Conservation (phyloP, 108 stramenopile genomes). For the Cyclotella sp. region DNA sequence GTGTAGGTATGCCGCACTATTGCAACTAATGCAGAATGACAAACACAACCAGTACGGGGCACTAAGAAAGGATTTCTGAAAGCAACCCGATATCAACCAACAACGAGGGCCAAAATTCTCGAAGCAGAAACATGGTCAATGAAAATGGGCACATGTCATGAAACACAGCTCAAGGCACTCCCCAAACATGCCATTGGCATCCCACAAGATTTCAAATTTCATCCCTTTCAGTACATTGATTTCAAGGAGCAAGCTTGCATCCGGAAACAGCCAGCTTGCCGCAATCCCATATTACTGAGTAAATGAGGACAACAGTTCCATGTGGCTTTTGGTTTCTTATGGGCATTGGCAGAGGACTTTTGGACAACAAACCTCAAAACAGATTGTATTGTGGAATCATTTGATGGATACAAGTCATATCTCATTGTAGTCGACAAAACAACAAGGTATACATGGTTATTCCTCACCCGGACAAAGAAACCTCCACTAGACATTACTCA, state of each 20-base stretch:
- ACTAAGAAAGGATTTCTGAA: neutral
- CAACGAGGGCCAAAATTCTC: neutral
- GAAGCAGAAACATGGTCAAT: neutral
- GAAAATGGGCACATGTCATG: neutral
- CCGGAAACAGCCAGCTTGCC: too few relatives aligned
- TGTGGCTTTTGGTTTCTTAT: conserved; percentile 13
- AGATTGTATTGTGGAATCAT: too few relatives aligned
- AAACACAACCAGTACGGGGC: too few relatives aligned
- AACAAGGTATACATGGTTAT: conserved; percentile 7
- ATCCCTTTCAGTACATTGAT: neutral
- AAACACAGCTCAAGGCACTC: neutral
- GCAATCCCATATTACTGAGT: neutral
- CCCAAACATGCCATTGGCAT: neutral
- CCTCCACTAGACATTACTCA: neutral
- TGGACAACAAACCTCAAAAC: neutral
- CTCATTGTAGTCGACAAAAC: neutral
- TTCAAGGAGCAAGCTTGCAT: too few relatives aligned
- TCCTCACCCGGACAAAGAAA: conserved; percentile 12
- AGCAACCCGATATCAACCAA: neutral
- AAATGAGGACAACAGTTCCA: conserved; percentile 4
- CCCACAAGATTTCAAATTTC: neutral
- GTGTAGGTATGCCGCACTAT: too few relatives aligned
- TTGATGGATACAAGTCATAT: conserved; percentile 12
- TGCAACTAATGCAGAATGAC: too few relatives aligned
- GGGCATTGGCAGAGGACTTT: neutral